These are phyloP conservation scores for Mortierella antarctica DNA, from an alignment of 192 early-diverging fungal genomes.

Conservation along the genomic window DNA sequence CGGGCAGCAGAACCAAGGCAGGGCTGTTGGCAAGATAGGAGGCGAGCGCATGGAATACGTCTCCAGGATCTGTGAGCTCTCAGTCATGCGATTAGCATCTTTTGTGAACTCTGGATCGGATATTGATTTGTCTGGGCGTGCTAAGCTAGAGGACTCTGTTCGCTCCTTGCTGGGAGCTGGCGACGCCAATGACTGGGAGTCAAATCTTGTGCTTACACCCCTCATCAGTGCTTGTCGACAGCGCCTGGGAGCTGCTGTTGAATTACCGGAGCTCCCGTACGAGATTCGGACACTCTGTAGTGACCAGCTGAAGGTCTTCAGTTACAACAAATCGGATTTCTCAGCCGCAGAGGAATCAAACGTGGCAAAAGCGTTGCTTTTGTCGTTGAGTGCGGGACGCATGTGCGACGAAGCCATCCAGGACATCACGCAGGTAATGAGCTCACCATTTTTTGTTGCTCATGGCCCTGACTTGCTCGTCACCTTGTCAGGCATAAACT, in stretches of 20 bases:
- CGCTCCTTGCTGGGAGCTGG: background rate
- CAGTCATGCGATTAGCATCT: constrained; percentile 1
- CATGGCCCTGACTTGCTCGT: too few species aligned
- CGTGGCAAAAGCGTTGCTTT: background rate
- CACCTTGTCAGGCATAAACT: too few species aligned
- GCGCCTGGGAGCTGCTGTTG: background rate
- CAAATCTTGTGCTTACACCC: constrained; percentile 5
- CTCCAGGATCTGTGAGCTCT: constrained; percentile 14
- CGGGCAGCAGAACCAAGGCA: too few species aligned
- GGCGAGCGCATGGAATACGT: constrained; percentile 10
- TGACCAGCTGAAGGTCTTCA: constrained; percentile 7
- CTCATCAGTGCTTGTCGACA: constrained; percentile 3
- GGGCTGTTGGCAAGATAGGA: background rate
- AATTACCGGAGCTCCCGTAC: background rate
- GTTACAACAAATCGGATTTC: background rate
- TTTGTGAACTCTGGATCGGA: constrained; percentile 1
- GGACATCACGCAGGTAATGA: constrained; percentile 20
- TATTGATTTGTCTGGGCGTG: background rate
- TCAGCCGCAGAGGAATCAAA: too few species aligned
- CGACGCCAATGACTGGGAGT: constrained; percentile 16
- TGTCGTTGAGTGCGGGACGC: constrained; percentile 13
- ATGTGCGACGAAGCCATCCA: constrained; percentile 19
- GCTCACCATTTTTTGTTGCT: too few species aligned
- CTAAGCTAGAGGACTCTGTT: background rate
- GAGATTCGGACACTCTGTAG: constrained; percentile 13